These are phyloP conservation scores for Trametes versicolor DNA, from an alignment of 1,284 basidiomycete species.

Conservation along the genomic window DNA sequence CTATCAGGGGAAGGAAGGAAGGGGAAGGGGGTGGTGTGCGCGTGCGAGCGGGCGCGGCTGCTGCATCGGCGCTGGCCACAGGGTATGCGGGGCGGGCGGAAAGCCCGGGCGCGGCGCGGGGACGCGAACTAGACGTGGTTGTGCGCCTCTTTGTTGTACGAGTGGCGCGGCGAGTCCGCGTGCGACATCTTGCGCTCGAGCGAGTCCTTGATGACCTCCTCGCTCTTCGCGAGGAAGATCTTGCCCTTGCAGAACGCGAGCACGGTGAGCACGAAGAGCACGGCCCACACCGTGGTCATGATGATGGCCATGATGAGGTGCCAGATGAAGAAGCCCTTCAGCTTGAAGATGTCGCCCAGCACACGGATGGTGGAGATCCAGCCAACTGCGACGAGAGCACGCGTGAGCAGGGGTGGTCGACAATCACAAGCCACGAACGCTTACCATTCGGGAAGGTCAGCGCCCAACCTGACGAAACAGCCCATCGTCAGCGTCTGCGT, in stretches of 20 bases:
- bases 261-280: slow-evolving; percentile 53
- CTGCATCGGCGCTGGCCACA: slow-evolving; percentile 1
- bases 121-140: slow-evolving; percentile 24
- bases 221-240: slow-evolving; percentile 56
- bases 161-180: slow-evolving; percentile 8
- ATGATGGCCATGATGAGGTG: slow-evolving; percentile 52
- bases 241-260: slow-evolving; percentile 54
- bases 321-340: slow-evolving; percentile 50
- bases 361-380: slow-evolving; percentile 56
- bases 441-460: slow-evolving; percentile 59
- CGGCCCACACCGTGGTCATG: slow-evolving; percentile 52
- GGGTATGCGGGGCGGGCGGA: background rate
- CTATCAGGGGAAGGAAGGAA: background rate
- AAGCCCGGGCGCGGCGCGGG: background rate
- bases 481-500: slow-evolving; percentile 5
- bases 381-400: slow-evolving; percentile 45
- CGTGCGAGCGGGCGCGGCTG: background rate
- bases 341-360: slow-evolving; percentile 52
- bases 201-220: slow-evolving; percentile 54
- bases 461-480: slow-evolving; percentile 49
- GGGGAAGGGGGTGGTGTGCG: background rate
- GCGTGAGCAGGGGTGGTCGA: slow-evolving; percentile 1
- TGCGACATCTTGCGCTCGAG: slow-evolving; percentile 28
- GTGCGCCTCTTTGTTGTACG: slow-evolving; percentile 28
- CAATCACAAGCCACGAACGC: slow-evolving; percentile 5